Evolutionary conservation across 2,329 filamentous ascomycete genomes (phyloP).

Genomic region (Tolypocladium paradoxum): DNA sequence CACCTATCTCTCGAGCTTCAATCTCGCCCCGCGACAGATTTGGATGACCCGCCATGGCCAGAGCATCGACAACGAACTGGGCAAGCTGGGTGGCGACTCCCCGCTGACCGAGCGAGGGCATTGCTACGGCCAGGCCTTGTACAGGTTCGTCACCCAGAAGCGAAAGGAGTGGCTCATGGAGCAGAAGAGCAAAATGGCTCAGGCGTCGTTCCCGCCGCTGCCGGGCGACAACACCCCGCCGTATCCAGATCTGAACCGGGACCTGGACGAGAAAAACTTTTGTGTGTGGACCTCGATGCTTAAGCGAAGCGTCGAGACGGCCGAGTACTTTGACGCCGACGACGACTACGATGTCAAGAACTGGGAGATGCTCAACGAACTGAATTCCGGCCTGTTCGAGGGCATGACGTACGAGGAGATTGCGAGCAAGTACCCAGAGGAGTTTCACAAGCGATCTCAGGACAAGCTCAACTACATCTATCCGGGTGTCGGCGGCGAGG

Average conservation of each 20-base stretch:
- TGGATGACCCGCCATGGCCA: conserved; percentile 97
- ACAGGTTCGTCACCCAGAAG: conserved; percentile 74
- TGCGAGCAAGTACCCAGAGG: conserved; percentile 62
- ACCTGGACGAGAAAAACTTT: conserved; percentile 73
- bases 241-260: conserved; percentile 71
- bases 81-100: conserved; percentile 87
- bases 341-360: conserved; percentile 95
- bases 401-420: conserved; percentile 94
- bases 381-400: conserved; percentile 87
- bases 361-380: conserved; percentile 95
- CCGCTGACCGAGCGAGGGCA: conserved; percentile 71
- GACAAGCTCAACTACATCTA: conserved; percentile 97
- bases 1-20: conserved; percentile 94
- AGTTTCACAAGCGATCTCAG: conserved; percentile 66
- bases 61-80: conserved; percentile 74
- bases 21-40: conserved; percentile 87
- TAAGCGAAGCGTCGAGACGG: conserved; percentile 77
- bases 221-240: conserved; percentile 90
- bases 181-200: conserved; percentile 66
- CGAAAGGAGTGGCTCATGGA: conserved; percentile 72
- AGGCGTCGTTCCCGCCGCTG: conserved; percentile 76
- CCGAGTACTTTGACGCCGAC: conserved; percentile 77
- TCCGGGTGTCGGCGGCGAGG: conserved; percentile 88
- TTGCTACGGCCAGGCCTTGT: conserved; percentile 67
- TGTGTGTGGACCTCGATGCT: conserved; percentile 99